Percentiles rank a stretch among this genome's conserved stretches.
These are phyloP conservation scores for Spongospora subterranea DNA, from an alignment of 208 protist species.

Conservation along the genomic window DNA sequence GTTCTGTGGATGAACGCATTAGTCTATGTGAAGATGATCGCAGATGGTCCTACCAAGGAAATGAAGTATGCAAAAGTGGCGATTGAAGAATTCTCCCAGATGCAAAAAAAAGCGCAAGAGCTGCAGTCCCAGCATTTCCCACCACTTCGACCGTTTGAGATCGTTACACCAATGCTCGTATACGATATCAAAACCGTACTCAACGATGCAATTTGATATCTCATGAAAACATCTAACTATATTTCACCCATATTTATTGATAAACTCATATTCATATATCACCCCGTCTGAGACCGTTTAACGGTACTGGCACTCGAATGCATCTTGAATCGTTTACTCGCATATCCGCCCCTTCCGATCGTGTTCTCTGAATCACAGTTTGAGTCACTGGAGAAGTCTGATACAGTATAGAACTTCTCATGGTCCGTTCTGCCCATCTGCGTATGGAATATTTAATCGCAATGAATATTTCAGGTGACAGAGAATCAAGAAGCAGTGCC, in stretches of 20 bases:
- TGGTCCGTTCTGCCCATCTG: too few relatives aligned
- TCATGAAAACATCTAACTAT: too few relatives aligned
- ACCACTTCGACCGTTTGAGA: background rate
- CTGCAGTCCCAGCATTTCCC: background rate
- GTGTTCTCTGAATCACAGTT: too few relatives aligned
- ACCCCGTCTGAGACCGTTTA: too few relatives aligned
- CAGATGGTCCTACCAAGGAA: background rate
- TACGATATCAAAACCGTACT: constrained; percentile 43
- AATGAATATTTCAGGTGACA: too few relatives aligned
- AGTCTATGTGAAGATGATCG: constrained; percentile 24
- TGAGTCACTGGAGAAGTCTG: too few relatives aligned
- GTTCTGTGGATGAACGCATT: background rate
- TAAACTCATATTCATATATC: too few relatives aligned
- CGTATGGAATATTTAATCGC: too few relatives aligned
- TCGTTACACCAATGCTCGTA: background rate
- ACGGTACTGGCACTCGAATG: background rate
- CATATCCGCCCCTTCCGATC: background rate
- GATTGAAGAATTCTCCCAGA: background rate
- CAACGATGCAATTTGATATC: constrained; percentile 28
- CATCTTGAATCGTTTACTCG: background rate
- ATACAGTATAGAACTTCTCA: too few relatives aligned
- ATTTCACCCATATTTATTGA: too few relatives aligned
- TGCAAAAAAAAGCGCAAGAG: background rate
- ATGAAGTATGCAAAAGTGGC: background rate
- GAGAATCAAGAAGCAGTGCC: too few relatives aligned